phyloP scores from a whole-genome alignment of 106 monocot species.

The Dendrobium huoshanense region DNA sequence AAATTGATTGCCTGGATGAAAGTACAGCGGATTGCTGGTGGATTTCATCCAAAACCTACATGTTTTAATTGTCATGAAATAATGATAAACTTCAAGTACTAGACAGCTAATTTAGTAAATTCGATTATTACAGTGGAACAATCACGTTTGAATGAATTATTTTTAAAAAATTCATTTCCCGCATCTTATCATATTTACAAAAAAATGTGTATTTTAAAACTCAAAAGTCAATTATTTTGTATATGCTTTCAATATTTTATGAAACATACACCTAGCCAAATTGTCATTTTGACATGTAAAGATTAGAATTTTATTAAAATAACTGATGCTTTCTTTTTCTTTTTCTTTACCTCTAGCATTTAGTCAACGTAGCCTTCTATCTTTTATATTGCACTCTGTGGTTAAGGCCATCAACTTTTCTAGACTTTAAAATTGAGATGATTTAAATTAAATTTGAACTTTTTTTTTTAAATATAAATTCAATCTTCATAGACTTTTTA shows the following conservation, averaged over 20 bases:
- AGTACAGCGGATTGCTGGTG: constrained; percentile 89
- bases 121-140: too few species aligned
- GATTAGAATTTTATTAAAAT: neutral
- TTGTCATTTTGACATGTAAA: neutral
- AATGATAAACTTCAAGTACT: neutral
- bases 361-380: neutral
- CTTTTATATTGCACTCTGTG: neutral
- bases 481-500: neutral
- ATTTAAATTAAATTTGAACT: neutral
- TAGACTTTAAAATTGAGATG: neutral
- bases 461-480: neutral
- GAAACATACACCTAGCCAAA: neutral
- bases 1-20: constrained; percentile 71
- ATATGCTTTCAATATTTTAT: neutral
- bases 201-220: neutral
- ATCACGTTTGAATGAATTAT: neutral
- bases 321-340: neutral
- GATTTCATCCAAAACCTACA: constrained; percentile 98
- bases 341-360: neutral
- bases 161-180: neutral
- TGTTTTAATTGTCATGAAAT: neutral
- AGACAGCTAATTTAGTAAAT: neutral
- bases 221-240: neutral
- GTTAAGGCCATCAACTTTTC: neutral
- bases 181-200: neutral